Percentiles rank a stretch among this genome's conserved stretches.
phyloP scores from a whole-genome alignment of 495 filamentous ascomycete genomes.

The Penicillium riverlandense region DNA sequence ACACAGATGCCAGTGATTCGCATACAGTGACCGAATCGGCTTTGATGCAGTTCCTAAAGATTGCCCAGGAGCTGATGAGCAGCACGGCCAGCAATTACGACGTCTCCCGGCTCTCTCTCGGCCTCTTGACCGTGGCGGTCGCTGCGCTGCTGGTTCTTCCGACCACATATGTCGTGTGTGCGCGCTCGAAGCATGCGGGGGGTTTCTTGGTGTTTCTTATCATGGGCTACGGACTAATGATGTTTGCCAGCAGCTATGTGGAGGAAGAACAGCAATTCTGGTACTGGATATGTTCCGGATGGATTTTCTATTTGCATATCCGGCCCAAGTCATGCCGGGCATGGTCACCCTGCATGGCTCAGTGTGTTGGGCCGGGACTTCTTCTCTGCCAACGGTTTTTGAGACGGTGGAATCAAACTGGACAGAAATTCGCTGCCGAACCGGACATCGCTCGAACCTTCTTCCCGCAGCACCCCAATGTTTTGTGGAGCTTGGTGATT shows the following conservation, averaged over 20 bases:
- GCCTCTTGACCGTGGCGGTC: slow-evolving; percentile 41
- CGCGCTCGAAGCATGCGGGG: slow-evolving; percentile 13
- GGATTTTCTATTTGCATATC: slow-evolving; percentile 59
- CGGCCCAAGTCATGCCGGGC: slow-evolving; percentile 26
- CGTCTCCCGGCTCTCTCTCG: slow-evolving; percentile 48
- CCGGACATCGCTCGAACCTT: slow-evolving; percentile 73
- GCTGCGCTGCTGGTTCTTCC: slow-evolving; percentile 31
- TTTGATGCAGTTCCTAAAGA: slow-evolving; percentile 50
- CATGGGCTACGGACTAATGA: slow-evolving; percentile 69
- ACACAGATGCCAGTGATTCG: not conserved
- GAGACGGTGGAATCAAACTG: slow-evolving; percentile 90
- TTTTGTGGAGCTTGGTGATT: slow-evolving; percentile 72
- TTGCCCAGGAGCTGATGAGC: slow-evolving; percentile 71
- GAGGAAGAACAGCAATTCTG: slow-evolving; percentile 98
- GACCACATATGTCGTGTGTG: slow-evolving; percentile 14
- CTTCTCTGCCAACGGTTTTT: slow-evolving; percentile 50
- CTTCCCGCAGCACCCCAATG: slow-evolving; percentile 48
- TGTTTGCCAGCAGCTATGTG: slow-evolving; percentile 96
- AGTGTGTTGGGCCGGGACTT: slow-evolving; percentile 14
- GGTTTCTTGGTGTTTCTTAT: slow-evolving; percentile 29
- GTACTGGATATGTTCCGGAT: slow-evolving; percentile 83
- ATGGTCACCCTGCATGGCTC: not conserved
- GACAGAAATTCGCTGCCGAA: slow-evolving; percentile 85
- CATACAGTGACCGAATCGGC: slow-evolving; percentile 13
- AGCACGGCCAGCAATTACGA: slow-evolving; percentile 89